A percentile compares a stretch with the other conserved stretches of the same genome.
Evolutionary conservation across 345 rosid genomes (phyloP).

Genomic region (Punica granatum): DNA sequence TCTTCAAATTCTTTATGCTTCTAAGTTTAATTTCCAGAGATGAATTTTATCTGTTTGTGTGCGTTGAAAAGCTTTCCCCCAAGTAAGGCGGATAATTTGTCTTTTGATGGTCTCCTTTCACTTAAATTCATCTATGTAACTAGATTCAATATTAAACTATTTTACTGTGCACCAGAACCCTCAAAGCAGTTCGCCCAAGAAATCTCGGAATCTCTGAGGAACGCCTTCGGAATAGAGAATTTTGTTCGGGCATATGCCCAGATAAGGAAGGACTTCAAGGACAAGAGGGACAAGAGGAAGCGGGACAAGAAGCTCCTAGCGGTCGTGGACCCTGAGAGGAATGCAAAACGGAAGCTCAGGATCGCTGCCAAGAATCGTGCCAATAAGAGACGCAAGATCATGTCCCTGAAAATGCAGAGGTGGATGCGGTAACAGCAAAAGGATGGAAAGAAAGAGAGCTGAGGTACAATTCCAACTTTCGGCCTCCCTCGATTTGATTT

Average conservation of each 20-base stretch:
- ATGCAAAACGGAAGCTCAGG: slow-evolving; percentile 82
- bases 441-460: too few relatives aligned
- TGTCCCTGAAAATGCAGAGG: slow-evolving; percentile 41
- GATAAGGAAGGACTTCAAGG: slow-evolving; percentile 51
- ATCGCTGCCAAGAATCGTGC: slow-evolving; percentile 62
- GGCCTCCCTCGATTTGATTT: too few relatives aligned
- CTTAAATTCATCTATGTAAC: too few relatives aligned
- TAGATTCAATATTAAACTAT: too few relatives aligned
- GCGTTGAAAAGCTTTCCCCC: neutral
- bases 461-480: too few relatives aligned
- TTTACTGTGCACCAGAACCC: slow-evolving; percentile 37
- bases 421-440: slow-evolving; percentile 5
- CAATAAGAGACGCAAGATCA: slow-evolving; percentile 78
- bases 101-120: neutral
- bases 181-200: slow-evolving; percentile 68
- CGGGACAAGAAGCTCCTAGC: slow-evolving; percentile 74
- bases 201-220: slow-evolving; percentile 46
- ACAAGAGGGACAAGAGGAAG: slow-evolving; percentile 72
- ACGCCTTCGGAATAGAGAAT: slow-evolving; percentile 41
- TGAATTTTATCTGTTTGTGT: neutral
- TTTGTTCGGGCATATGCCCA: slow-evolving; percentile 53
- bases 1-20: neutral
- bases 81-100: neutral
- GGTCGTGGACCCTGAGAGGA: slow-evolving; percentile 69
- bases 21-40: neutral